Evolutionary conservation across 2,329 filamentous ascomycete genomes (phyloP).

Genomic region (Dryadomyces quercivorus): DNA sequence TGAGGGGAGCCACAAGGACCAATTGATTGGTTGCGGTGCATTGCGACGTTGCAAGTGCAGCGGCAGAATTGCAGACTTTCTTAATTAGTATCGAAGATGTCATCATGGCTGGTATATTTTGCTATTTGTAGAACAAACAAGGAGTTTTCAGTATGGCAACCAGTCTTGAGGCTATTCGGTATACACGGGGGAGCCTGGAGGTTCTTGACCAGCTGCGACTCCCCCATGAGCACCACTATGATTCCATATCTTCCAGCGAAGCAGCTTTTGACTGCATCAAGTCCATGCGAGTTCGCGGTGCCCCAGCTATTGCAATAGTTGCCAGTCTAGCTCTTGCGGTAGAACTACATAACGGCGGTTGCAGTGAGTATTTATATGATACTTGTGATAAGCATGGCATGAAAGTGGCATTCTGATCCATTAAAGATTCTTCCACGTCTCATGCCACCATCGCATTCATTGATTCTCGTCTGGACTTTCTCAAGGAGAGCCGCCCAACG

Average conservation of each 20-base stretch:
- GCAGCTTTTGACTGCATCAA: slow-evolving; percentile 76
- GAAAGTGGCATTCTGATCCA: background rate
- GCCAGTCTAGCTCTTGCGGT: slow-evolving; percentile 80
- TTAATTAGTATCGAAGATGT: background rate
- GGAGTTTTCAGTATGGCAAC: background rate
- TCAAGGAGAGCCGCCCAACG: slow-evolving; percentile 81
- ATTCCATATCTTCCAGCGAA: slow-evolving; percentile 54
- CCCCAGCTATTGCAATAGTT: slow-evolving; percentile 96
- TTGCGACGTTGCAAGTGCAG: background rate
- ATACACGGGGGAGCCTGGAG: slow-evolving; percentile 56
- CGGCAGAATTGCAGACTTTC: slow-evolving; percentile 1
- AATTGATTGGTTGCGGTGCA: background rate
- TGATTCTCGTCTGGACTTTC: slow-evolving; percentile 65
- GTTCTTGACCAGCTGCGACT: slow-evolving; percentile 77
- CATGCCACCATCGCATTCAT: slow-evolving; percentile 59
- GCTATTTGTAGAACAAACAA: background rate
- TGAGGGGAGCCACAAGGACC: background rate
- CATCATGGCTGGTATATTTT: background rate
- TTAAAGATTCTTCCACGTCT: slow-evolving; percentile 26
- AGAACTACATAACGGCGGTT: slow-evolving; percentile 53
- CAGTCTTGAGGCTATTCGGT: slow-evolving; percentile 69
- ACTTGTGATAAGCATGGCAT: background rate
- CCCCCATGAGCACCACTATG: slow-evolving; percentile 70
- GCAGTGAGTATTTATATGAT: slow-evolving; percentile 20
- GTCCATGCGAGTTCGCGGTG: slow-evolving; percentile 68